Evolutionary conservation across 257 asterid genomes (phyloP).

Genomic region (Solanum corneliomulleri): DNA sequence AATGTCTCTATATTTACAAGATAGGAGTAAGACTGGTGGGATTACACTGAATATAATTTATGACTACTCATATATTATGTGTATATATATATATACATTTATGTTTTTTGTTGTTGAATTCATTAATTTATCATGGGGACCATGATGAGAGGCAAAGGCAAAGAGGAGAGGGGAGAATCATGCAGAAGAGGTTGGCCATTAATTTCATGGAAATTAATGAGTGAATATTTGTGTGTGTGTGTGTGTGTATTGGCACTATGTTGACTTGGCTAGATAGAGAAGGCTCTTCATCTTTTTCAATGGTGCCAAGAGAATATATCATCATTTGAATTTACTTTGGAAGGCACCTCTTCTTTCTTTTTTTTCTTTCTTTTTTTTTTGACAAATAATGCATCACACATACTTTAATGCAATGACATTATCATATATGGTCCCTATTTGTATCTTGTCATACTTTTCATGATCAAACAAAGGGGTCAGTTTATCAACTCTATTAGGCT

Average conservation of each 20-base stretch:
- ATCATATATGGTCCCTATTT: background rate
- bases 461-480: background rate
- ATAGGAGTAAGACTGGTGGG: background rate
- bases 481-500: background rate
- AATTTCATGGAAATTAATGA: background rate
- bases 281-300: background rate
- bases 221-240: background rate
- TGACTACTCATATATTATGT: background rate
- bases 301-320: constrained; percentile 7
- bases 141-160: background rate
- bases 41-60: background rate
- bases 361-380: background rate
- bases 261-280: background rate
- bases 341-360: background rate
- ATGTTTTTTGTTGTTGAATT: background rate
- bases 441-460: background rate
- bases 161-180: background rate
- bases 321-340: background rate
- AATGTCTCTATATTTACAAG: no score
- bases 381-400: background rate
- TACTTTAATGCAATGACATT: background rate
- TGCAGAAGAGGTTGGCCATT: background rate
- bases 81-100: background rate
- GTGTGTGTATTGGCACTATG: background rate
- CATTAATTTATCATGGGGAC: background rate